Evolutionary conservation across 768 basidiomycete genomes (phyloP), one percentile per base, ranked within the genome.

Genomic region (Leccinum rimulosum): DNA sequence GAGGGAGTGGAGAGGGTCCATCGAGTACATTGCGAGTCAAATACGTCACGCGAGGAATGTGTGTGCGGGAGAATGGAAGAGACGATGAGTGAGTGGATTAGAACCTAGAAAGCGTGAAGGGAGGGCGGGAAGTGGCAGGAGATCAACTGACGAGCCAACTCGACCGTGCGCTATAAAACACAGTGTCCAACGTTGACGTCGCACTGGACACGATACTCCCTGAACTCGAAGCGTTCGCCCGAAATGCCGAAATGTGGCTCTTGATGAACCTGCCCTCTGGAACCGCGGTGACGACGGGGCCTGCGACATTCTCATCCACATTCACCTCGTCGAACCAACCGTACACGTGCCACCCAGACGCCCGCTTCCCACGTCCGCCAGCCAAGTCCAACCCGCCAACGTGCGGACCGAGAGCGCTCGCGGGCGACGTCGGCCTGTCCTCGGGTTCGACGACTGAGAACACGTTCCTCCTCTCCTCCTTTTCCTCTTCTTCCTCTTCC

Each of bases 101-200:
- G 19, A 43, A 47, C 45, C n/a, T 11, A 36, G 19, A 19, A 11
- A 55, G 0, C 10, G 15, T 38, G 36, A 38, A 38, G 7, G 15
- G 36, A 38, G 15, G 36, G 1, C 4, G 17, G 28, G 25, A 22
- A 31, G 17, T n/a, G n/a, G n/a, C n/a, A n/a, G n/a, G n/a, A n/a
- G n/a, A 51, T 61, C 53, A 70, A 3, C 43, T 43, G 6, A 55
- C 60, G 55, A 64, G 35, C 36, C 63, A 48, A 54, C 73, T 71
- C 50, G 71, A 74, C 36, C 65, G 69, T 8, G 73, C 71, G 53
- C 71, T 73, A 43, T 73, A 73, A 60, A 66, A 73, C 31, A 57
- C 38, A n/a, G 70, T 64, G 43, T 63, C 70, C 15, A 49, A 59
- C 33, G 70, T 70, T 40, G 64, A 62, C 45, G 38, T 14, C 38